Base-by-base conservation (phyloP, 441 rosid species). In the Sinapis alba region DNA sequence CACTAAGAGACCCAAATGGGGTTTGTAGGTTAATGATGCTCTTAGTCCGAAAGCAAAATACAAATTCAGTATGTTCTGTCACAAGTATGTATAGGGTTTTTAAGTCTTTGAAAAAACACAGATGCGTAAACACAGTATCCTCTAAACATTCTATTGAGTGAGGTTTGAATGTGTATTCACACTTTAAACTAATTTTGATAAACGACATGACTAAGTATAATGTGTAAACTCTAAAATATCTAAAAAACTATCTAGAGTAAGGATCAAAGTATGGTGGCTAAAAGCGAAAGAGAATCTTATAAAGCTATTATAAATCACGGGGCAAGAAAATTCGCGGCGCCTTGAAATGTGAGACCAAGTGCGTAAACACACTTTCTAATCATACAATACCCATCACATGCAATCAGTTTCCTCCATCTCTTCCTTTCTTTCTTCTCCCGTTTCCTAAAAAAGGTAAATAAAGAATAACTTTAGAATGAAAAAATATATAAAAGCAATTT, bases 301-400 rank as follows among this genome's bases (percentile, higher is more conserved):
- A 73, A 73, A 73, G 58, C 13, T n/a, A 50, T 28, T 28, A 28
- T 12, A 38, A 38, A 63, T 32, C 9, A 62, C 24, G 50, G 10
- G n/a, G 59, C 71, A 65, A 18, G 54, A 63, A 27, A 57, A 56
- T 65, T 56, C 65, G 72, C 65, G 72, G 78, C 72, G 78, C 72
- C 72, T 74, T 66, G 78, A 47, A 58, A 57, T 73, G 72, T 47
- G 54, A 47, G 54, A 15, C 32, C 51, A 45, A 65, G 47, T 26
- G 71, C 63, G 5, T 16, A 16, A 64, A 36, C 32, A 45, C 19
- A 63, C 77, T 73, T 64, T 64, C 7, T 32, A 73, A 13, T 73
- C 13, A 64, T 64, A 73, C 64, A 64, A 63, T 54, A n/a, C 20
- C 60, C 59, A 57, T 28, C 60, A 57, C 32, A 28, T 15, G 60